Conservation (phyloP, 1,139 yeast genomes). For the Geotrichum fermentans region DNA sequence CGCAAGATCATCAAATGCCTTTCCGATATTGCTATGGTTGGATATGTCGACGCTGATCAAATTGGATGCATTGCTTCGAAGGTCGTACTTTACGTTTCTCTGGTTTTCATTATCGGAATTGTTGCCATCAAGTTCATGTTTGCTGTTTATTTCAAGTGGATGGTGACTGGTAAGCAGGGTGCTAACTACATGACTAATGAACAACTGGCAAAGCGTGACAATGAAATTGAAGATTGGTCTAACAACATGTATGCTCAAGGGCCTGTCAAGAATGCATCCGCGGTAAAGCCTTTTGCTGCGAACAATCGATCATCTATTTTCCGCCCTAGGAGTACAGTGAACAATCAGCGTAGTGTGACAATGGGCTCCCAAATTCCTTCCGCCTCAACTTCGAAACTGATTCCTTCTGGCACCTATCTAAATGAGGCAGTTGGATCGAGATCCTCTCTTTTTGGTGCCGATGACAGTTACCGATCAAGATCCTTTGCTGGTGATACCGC, state of each 20-base stretch:
- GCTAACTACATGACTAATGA: slow-evolving; percentile 58
- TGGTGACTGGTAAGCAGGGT: slow-evolving; percentile 73
- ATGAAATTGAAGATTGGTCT: slow-evolving; percentile 76
- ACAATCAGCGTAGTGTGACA: slow-evolving; percentile 27
- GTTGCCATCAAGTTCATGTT: slow-evolving; percentile 70
- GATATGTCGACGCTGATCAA: slow-evolving; percentile 81
- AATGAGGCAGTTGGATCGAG: slow-evolving; percentile 28
- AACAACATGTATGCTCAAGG: slow-evolving; percentile 50
- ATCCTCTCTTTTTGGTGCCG: slow-evolving; percentile 26
- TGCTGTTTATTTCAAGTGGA: slow-evolving; percentile 89
- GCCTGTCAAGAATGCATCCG: slow-evolving; percentile 41
- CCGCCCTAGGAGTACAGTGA: slow-evolving; percentile 19
- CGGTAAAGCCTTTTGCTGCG: slow-evolving; percentile 37
- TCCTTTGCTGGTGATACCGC: slow-evolving; percentile 30
- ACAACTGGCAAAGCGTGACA: slow-evolving; percentile 48
- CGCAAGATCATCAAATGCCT: slow-evolving; percentile 75
- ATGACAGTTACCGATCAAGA: slow-evolving; percentile 24
- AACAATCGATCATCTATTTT: slow-evolving; percentile 30
- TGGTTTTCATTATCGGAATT: slow-evolving; percentile 77
- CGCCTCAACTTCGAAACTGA: slow-evolving; percentile 35
- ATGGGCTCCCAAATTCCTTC: slow-evolving; percentile 39
- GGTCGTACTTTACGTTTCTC: slow-evolving; percentile 72
- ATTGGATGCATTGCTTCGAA: slow-evolving; percentile 94
- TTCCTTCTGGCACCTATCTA: slow-evolving; percentile 36
- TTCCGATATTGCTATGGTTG: slow-evolving; percentile 83